Evolutionary conservation across 2,329 filamentous ascomycete genomes (phyloP).

Genomic region (Aspergillus hiratsukae): DNA sequence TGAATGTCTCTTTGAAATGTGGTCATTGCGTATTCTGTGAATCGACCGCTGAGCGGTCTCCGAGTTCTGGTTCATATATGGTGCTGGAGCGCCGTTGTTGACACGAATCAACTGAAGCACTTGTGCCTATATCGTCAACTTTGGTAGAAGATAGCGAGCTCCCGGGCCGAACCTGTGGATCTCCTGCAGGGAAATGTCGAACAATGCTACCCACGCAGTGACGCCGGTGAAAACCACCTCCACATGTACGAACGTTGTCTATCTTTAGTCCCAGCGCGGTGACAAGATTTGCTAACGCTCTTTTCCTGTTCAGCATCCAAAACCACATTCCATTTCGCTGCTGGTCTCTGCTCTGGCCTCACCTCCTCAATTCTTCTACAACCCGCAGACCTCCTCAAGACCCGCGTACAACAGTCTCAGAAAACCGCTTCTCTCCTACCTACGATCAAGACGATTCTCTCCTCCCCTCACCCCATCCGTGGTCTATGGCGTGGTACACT

Average conservation of each 20-base stretch:
- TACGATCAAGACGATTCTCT: slow-evolving; percentile 66
- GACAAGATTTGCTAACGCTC: neutral
- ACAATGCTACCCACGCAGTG: slow-evolving; percentile 25
- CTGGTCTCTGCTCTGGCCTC: slow-evolving; percentile 81
- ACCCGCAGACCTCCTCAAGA: slow-evolving; percentile 94
- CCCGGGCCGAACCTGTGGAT: slow-evolving; percentile 6
- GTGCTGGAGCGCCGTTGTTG: neutral
- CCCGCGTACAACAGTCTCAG: slow-evolving; percentile 84
- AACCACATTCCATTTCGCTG: slow-evolving; percentile 73
- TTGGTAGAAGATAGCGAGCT: neutral
- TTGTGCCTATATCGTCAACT: neutral
- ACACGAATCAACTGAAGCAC: slow-evolving; percentile 1
- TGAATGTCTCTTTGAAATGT: slow-evolving; percentile 6
- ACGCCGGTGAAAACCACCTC: slow-evolving; percentile 28
- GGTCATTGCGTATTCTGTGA: slow-evolving; percentile 1
- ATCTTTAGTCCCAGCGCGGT: neutral
- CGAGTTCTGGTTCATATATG: neutral
- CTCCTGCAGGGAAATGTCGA: slow-evolving; percentile 22
- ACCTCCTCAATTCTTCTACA: slow-evolving; percentile 87
- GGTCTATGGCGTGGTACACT: slow-evolving; percentile 89
- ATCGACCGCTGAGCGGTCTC: slow-evolving; percentile 7
- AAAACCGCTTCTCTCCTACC: slow-evolving; percentile 60
- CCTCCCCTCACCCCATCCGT: slow-evolving; percentile 61
- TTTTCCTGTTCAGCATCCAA: slow-evolving; percentile 32
- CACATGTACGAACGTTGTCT: slow-evolving; percentile 20